These are phyloP conservation scores for Fusarium illudens DNA, from an alignment of 2,329 filamentous ascomycete species.

Conservation along the genomic window DNA sequence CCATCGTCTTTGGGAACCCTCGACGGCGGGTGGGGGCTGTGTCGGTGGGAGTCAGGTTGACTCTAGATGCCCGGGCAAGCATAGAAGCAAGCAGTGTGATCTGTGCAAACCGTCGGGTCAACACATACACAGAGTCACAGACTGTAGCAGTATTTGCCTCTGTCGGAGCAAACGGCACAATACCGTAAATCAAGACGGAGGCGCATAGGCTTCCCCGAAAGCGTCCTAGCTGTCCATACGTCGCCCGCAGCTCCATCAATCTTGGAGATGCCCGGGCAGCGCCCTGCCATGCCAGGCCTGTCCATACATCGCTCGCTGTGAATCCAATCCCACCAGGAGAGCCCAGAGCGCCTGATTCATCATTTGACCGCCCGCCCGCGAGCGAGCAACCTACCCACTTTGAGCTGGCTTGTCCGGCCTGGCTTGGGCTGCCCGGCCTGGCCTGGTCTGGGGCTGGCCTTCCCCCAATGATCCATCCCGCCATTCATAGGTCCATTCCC, in stretches of 20 bases:
- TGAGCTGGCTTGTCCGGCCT: slow-evolving; percentile 19
- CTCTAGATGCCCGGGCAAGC: too few species aligned
- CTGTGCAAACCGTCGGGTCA: not conserved
- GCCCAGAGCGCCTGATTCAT: slow-evolving; percentile 22
- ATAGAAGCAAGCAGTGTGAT: too few species aligned
- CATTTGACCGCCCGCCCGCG: slow-evolving; percentile 7
- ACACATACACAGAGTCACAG: not conserved
- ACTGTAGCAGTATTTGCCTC: not conserved
- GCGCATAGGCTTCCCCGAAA: not conserved
- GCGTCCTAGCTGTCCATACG: not conserved
- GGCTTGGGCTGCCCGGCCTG: not conserved
- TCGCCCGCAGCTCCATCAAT: not conserved
- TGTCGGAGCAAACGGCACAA: not conserved
- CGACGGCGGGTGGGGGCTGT: slow-evolving; percentile 18
- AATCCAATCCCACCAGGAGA: too few species aligned
- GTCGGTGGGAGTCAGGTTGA: slow-evolving; percentile 6
- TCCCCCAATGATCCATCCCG: not conserved
- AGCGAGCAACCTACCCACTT: slow-evolving; percentile 15
- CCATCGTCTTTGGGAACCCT: too few species aligned
- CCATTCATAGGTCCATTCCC: slow-evolving; percentile 1
- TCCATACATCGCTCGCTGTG: not conserved
- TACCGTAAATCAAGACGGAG: not conserved
- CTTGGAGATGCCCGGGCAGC: not conserved
- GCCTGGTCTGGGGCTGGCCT: not conserved
- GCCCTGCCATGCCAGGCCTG: not conserved